Evolutionary conservation across 2,329 filamentous ascomycete genomes (phyloP).

Genomic region (Venturia carpophila): DNA sequence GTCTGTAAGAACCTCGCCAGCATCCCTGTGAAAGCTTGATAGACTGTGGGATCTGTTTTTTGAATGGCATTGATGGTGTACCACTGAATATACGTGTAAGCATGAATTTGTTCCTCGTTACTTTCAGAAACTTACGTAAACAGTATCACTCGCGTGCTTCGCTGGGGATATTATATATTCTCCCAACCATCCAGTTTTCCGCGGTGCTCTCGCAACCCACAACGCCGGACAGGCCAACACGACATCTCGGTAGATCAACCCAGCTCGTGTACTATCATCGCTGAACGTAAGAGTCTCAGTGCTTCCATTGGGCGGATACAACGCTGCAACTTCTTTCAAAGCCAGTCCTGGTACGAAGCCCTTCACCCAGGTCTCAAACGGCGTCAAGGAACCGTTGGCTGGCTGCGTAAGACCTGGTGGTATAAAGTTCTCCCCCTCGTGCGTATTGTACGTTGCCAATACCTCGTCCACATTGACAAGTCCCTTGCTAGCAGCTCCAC

Average conservation of each 20-base stretch:
- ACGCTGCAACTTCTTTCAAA: conserved; percentile 28
- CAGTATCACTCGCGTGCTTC: conserved; percentile 51
- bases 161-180: conserved; percentile 55
- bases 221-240: conserved; percentile 53
- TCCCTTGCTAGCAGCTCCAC: conserved; percentile 33
- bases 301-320: conserved; percentile 43
- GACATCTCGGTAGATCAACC: conserved; percentile 50
- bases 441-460: conserved; percentile 53
- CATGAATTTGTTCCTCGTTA: background rate
- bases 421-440: conserved; percentile 57
- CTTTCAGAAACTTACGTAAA: conserved; percentile 38
- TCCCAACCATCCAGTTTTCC: conserved; percentile 43
- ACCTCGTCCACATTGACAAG: conserved; percentile 40
- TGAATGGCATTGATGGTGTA: conserved; percentile 49
- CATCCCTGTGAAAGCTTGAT: conserved; percentile 50
- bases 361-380: conserved; percentile 46
- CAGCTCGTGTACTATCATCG: conserved; percentile 45
- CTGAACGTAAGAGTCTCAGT: conserved; percentile 46
- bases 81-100: conserved; percentile 35
- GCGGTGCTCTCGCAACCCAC: conserved; percentile 46
- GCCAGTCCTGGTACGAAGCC: conserved; percentile 48
- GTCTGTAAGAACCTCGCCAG: conserved; percentile 55
- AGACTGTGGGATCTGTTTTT: conserved; percentile 44
- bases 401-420: conserved; percentile 40
- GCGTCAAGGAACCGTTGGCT: conserved; percentile 34